Conservation (phyloP, 108 stramenopile species). For the Conticribra guillardii region DNA sequence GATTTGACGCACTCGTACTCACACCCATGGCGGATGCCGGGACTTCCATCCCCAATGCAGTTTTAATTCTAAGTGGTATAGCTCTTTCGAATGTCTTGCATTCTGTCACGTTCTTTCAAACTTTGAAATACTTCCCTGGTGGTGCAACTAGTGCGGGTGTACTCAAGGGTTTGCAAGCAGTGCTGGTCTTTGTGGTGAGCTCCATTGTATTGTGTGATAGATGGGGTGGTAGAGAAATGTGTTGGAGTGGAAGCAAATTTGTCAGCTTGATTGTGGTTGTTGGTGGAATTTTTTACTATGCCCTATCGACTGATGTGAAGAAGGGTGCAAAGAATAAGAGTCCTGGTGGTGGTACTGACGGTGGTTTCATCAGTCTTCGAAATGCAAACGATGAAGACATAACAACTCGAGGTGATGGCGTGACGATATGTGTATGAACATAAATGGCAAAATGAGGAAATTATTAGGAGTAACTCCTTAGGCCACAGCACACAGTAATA, state of each 20-base stretch:
- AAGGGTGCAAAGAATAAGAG: not conserved
- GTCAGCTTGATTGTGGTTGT: slow-evolving; percentile 63
- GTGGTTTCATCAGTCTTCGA: not conserved
- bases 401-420: too few relatives aligned
- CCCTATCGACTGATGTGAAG: slow-evolving; percentile 29
- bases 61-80: slow-evolving; percentile 31
- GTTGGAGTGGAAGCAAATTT: slow-evolving; percentile 65
- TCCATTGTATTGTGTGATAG: slow-evolving; percentile 71
- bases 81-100: slow-evolving; percentile 69
- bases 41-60: slow-evolving; percentile 42
- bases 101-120: slow-evolving; percentile 65
- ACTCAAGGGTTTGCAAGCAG: slow-evolving; percentile 85
- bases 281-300: slow-evolving; percentile 54
- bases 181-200: slow-evolving; percentile 70
- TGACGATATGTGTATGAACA: too few relatives aligned
- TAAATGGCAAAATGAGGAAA: too few relatives aligned
- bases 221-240: slow-evolving; percentile 74
- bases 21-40: slow-evolving; percentile 60
- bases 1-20: slow-evolving; percentile 48
- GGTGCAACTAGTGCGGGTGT: slow-evolving; percentile 83
- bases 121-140: slow-evolving; percentile 70
- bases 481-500: too few relatives aligned
- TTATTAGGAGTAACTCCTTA: too few relatives aligned
- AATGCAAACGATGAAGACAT: not conserved
- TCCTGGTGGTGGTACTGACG: not conserved